Evolutionary conservation across 2,329 filamentous ascomycete genomes (phyloP).

Genomic region (Fusarium sp.): DNA sequence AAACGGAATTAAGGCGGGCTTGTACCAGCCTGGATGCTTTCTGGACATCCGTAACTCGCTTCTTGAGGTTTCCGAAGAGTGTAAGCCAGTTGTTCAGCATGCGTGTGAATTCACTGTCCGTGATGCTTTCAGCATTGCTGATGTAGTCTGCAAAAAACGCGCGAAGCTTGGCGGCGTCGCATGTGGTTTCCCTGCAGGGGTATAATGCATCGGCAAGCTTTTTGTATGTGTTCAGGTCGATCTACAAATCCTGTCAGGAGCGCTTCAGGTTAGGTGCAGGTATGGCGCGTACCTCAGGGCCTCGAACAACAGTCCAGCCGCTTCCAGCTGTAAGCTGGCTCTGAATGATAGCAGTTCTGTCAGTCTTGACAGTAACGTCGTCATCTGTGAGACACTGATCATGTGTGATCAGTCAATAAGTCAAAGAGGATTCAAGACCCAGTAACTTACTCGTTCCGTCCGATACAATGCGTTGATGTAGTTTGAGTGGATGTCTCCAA

Average conservation of each 20-base stretch:
- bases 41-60: slow-evolving; percentile 19
- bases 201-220: not conserved
- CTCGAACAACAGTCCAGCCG: slow-evolving; percentile 15
- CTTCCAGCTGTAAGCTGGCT: slow-evolving; percentile 1
- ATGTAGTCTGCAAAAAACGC: slow-evolving; percentile 17
- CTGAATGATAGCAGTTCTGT: slow-evolving; percentile 1
- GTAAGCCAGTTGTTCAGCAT: slow-evolving; percentile 25
- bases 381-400: slow-evolving; percentile 7
- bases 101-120: slow-evolving; percentile 17
- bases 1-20: slow-evolving; percentile 16
- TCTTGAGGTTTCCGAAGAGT: slow-evolving; percentile 12
- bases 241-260: not conserved
- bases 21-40: slow-evolving; percentile 17
- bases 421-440: fast-evolving
- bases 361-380: not conserved
- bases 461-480: not conserved
- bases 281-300: not conserved
- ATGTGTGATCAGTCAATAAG: not conserved
- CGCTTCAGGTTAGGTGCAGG: too few species aligned
- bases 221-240: not conserved
- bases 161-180: slow-evolving; percentile 11
- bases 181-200: not conserved
- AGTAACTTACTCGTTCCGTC: not conserved
- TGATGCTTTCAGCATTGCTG: slow-evolving; percentile 16
- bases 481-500: not conserved